Evolutionary conservation across 225 moss, liverwort and hornwort species (phyloP).

Genomic region (Straminergon stramineum): DNA sequence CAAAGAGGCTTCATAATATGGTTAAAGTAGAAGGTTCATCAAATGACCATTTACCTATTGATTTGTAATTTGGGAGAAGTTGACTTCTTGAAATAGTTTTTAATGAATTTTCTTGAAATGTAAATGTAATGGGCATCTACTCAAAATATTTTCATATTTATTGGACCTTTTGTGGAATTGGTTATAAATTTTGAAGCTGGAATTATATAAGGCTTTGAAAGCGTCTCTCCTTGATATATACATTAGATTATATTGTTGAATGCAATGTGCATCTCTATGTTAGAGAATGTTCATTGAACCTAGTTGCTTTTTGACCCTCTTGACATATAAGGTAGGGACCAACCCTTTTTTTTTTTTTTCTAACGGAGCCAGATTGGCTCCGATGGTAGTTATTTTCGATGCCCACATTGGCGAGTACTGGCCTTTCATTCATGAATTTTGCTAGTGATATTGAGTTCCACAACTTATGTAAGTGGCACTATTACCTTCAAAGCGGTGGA

Average conservation of each 20-base stretch:
- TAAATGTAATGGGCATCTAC: fast-evolving
- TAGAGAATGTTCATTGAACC: neutral
- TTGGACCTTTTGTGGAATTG: neutral
- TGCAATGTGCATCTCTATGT: neutral
- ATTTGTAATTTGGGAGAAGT: neutral
- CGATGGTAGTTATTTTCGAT: too few species aligned
- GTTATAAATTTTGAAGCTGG: neutral
- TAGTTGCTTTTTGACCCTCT: neutral
- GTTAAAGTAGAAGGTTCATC: neutral
- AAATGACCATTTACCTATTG: neutral
- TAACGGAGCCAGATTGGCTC: too few species aligned
- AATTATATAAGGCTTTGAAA: neutral
- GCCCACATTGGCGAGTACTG: too few species aligned
- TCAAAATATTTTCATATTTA: neutral
- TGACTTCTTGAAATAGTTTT: neutral
- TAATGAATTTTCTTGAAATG: too few species aligned
- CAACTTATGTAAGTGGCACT: too few species aligned
- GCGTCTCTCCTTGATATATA: fast-evolving
- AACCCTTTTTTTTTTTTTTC: too few species aligned
- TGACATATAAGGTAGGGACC: neutral
- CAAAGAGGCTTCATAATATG: too few species aligned
- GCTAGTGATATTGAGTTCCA: too few species aligned
- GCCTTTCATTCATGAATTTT: too few species aligned
- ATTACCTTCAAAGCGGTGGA: too few species aligned
- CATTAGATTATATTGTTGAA: neutral